Evolutionary conservation across 1,284 basidiomycete species (phyloP).

Genomic region (Ceraceosorus bombacis): DNA sequence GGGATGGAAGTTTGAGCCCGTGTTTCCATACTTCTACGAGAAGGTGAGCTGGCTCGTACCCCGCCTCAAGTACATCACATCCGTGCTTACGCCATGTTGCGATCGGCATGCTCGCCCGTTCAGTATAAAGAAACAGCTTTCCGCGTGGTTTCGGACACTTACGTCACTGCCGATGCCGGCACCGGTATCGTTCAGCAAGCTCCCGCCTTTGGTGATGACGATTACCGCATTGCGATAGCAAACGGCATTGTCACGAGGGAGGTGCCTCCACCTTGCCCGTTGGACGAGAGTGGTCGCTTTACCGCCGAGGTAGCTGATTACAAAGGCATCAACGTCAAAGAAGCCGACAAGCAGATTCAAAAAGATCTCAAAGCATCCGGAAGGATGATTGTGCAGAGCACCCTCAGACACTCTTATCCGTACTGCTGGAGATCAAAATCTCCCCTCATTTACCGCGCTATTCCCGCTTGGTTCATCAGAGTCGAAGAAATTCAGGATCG

Average conservation of each 20-base stretch:
- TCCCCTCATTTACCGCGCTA: conserved; percentile 90
- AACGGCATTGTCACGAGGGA: conserved; percentile 74
- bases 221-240: conserved; percentile 83
- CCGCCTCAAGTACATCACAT: neutral
- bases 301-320: conserved; percentile 86
- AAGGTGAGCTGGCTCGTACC: conserved; percentile 55
- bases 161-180: conserved; percentile 87
- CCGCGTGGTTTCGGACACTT: conserved; percentile 78
- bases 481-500: conserved; percentile 77
- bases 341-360: conserved; percentile 88
- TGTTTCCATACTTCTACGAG: conserved; percentile 94
- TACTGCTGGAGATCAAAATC: conserved; percentile 94
- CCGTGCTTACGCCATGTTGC: neutral
- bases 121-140: conserved; percentile 89
- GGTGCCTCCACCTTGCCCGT: conserved; percentile 89
- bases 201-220: conserved; percentile 96
- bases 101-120: neutral
- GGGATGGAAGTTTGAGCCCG: conserved; percentile 89
- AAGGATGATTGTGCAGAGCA: conserved; percentile 78
- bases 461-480: conserved; percentile 92
- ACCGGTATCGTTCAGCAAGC: conserved; percentile 99
- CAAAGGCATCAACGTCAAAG: conserved; percentile 83
- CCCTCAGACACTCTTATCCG: conserved; percentile 83
- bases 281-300: conserved; percentile 82
- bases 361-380: conserved; percentile 82